A percentile compares a stretch with the other conserved stretches of the same genome.
Evolutionary conservation across 768 basidiomycete species (phyloP).

Genomic region (Fibroporia radiculosa): DNA sequence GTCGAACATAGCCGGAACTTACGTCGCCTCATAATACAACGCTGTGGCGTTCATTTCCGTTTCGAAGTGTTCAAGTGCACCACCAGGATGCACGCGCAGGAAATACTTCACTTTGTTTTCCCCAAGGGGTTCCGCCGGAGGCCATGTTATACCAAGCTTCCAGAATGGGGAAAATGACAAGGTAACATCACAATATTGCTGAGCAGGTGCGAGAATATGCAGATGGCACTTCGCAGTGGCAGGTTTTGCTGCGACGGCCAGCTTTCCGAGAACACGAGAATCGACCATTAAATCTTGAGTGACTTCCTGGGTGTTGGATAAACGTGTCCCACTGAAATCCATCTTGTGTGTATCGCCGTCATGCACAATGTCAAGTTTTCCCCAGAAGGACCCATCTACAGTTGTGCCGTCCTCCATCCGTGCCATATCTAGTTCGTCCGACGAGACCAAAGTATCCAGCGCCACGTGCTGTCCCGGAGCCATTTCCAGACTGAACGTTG

Average conservation of each 20-base stretch:
- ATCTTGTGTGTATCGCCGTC: conserved; percentile 68
- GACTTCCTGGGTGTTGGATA: conserved; percentile 54
- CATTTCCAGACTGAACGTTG: conserved; percentile 76
- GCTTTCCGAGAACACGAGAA: conserved; percentile 67
- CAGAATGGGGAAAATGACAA: conserved; percentile 65
- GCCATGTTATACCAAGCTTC: conserved; percentile 73
- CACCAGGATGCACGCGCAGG: conserved; percentile 75
- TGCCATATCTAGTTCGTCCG: conserved; percentile 83
- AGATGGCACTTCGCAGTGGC: conserved; percentile 70
- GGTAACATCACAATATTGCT: conserved; percentile 77
- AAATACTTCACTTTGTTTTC: conserved; percentile 77
- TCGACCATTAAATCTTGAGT: conserved; percentile 68
- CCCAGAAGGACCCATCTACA: conserved; percentile 84
- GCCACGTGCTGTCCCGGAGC: conserved; percentile 72
- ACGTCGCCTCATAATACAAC: conserved; percentile 83
- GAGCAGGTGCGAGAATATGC: conserved; percentile 60
- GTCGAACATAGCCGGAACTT: conserved; percentile 22
- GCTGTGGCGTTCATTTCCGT: conserved; percentile 73
- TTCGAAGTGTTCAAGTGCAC: conserved; percentile 82
- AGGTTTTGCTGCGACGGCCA: conserved; percentile 68
- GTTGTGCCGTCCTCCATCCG: conserved; percentile 84
- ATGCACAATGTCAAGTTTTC: conserved; percentile 79
- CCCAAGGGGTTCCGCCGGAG: conserved; percentile 58
- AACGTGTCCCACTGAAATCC: conserved; percentile 77
- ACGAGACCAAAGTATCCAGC: conserved; percentile 70